Evolutionary conservation across 768 basidiomycete species (phyloP).

Genomic region (Pulveroboletus sp.): DNA sequence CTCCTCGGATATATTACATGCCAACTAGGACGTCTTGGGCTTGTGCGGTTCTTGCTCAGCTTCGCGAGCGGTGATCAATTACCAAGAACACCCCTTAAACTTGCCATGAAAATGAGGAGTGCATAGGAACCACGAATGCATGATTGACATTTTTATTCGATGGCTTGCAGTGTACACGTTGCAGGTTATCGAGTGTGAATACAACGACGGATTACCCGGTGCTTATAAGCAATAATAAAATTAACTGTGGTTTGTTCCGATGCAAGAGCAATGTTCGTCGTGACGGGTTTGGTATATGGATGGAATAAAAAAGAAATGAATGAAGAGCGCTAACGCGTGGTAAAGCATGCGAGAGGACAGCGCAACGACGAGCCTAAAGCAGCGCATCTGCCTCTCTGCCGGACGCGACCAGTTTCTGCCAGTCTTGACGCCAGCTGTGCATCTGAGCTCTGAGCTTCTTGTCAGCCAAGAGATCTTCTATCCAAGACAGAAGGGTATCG

Average conservation of each 20-base stretch:
- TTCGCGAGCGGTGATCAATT: too few relatives aligned
- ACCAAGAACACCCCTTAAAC: too few relatives aligned
- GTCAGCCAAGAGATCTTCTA: slow-evolving; percentile 54
- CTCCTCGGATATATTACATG: too few relatives aligned
- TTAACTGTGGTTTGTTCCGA: slow-evolving; percentile 13
- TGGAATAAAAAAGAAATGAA: slow-evolving; percentile 18
- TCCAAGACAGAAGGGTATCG: slow-evolving; percentile 77
- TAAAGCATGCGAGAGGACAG: background rate
- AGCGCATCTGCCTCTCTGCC: slow-evolving; percentile 62
- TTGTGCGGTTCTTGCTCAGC: too few relatives aligned
- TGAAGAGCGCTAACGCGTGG: slow-evolving; percentile 2
- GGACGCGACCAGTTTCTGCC: slow-evolving; percentile 62
- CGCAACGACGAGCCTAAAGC: slow-evolving; percentile 36
- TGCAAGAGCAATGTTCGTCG: slow-evolving; percentile 17
- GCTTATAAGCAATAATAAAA: slow-evolving; percentile 22
- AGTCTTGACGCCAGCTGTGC: slow-evolving; percentile 72
- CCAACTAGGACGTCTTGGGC: too few relatives aligned
- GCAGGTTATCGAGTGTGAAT: slow-evolving; percentile 13
- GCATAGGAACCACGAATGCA: background rate
- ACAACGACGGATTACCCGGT: slow-evolving; percentile 24
- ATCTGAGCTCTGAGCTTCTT: slow-evolving; percentile 71
- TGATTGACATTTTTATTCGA: slow-evolving; percentile 10
- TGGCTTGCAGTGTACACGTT: slow-evolving; percentile 15
- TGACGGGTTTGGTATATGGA: slow-evolving; percentile 21
- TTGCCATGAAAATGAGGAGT: too few relatives aligned